Evolutionary conservation across 2,329 filamentous ascomycete genomes (phyloP).

Genomic region (Sporothrix phasma): DNA sequence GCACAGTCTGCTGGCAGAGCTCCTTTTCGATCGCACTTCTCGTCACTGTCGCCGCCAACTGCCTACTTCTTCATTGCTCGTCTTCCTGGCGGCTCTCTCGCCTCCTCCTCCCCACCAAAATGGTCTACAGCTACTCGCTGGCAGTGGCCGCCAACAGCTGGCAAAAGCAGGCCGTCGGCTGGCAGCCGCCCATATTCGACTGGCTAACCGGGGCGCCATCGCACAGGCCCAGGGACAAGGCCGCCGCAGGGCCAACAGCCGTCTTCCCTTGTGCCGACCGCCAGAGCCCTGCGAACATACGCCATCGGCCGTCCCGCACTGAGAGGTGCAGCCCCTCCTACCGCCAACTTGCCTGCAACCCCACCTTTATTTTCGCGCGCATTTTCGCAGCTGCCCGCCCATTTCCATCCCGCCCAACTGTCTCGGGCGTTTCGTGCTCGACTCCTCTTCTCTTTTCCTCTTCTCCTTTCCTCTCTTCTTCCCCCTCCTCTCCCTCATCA

Average conservation of each 20-base stretch:
- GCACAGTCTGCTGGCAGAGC: background rate
- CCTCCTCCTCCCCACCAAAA: background rate
- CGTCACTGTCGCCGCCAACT: background rate
- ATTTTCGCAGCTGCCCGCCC: constrained; percentile 4
- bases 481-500: constrained; percentile 15
- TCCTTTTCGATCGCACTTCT: background rate
- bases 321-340: background rate
- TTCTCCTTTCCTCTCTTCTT: constrained; percentile 12
- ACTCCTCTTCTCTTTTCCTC: background rate
- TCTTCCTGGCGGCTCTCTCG: no score
- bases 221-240: background rate
- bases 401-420: background rate
- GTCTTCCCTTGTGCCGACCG: no score
- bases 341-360: constrained; percentile 1
- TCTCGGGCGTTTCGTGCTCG: background rate
- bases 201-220: background rate
- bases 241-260: no score
- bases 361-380: constrained; percentile 14
- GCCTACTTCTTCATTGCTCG: background rate
- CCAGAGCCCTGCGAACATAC: background rate
- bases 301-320: background rate
- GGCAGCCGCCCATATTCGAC: background rate
- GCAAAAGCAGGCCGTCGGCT: background rate
- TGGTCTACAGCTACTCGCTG: background rate
- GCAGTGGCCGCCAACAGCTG: constrained; percentile 4